A percentile compares a stretch with the other conserved stretches of the same genome.
phyloP scores from a whole-genome alignment of 345 rosid genomes.

The Citrus inodora region DNA sequence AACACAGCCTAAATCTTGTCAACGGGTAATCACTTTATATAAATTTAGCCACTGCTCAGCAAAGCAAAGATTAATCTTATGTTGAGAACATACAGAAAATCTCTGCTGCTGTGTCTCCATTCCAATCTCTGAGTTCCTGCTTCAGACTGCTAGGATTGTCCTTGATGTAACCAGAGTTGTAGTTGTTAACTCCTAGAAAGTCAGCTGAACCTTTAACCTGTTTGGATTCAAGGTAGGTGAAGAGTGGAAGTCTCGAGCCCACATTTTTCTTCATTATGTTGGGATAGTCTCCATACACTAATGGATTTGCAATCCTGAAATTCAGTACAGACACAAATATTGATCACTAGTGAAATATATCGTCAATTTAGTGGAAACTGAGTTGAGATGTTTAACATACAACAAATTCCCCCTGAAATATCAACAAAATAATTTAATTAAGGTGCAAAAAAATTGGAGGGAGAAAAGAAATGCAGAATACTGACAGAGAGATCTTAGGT shows the following conservation, averaged over 20 bases:
- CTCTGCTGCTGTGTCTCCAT: conserved; percentile 28
- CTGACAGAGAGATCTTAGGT: too few species aligned
- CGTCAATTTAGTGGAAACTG: too few species aligned
- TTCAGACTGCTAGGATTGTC: conserved; percentile 29
- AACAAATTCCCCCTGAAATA: too few species aligned
- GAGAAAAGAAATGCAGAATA: too few species aligned
- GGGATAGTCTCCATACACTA: conserved; percentile 76
- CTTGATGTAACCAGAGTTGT: conserved; percentile 21
- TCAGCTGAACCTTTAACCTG: conserved; percentile 61
- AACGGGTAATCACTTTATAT: neutral
- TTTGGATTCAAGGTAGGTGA: conserved; percentile 51
- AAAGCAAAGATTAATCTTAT: neutral
- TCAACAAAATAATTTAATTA: neutral
- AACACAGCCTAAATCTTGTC: neutral
- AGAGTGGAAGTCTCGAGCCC: conserved; percentile 65
- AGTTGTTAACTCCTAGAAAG: conserved; percentile 53
- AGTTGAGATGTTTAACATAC: too few species aligned
- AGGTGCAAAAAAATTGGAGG: neutral
- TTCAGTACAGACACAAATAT: neutral
- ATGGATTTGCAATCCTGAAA: conserved; percentile 60
- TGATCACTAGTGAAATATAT: neutral
- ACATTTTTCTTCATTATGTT: conserved; percentile 49
- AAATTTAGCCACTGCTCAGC: neutral
- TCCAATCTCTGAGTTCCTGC: conserved; percentile 28
- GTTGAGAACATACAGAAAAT: conserved; percentile 22